Conservation (phyloP, 2,329 filamentous ascomycete genomes). For the Fusarium neocosmosporiellum region DNA sequence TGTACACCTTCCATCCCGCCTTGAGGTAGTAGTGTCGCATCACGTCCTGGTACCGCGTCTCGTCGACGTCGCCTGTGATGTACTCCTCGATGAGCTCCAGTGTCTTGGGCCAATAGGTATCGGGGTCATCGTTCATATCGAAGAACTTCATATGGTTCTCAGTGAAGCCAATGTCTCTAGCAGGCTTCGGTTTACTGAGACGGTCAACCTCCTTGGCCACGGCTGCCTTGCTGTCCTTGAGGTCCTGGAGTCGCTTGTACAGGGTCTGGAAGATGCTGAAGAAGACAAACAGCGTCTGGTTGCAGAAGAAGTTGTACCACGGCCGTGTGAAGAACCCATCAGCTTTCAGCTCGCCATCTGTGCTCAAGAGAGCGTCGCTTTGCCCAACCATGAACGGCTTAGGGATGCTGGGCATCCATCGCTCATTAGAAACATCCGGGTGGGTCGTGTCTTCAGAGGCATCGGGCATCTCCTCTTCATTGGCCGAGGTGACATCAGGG, state of each 20-base stretch:
- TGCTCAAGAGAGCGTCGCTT: slow-evolving; percentile 67
- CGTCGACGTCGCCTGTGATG: slow-evolving; percentile 83
- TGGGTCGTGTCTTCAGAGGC: slow-evolving; percentile 66
- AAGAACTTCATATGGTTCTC: slow-evolving; percentile 86
- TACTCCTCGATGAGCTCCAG: slow-evolving; percentile 88
- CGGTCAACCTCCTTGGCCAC: slow-evolving; percentile 80
- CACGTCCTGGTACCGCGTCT: slow-evolving; percentile 87
- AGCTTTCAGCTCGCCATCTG: slow-evolving; percentile 73
- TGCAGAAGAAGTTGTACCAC: slow-evolving; percentile 91
- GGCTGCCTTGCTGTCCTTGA: slow-evolving; percentile 82
- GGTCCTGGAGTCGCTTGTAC: slow-evolving; percentile 83
- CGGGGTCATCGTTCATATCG: slow-evolving; percentile 65
- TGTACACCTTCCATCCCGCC: slow-evolving; percentile 93
- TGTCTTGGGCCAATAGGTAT: slow-evolving; percentile 87
- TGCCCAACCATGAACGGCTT: slow-evolving; percentile 63
- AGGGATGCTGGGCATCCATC: slow-evolving; percentile 72
- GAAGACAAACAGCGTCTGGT: slow-evolving; percentile 93
- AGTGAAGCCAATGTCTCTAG: slow-evolving; percentile 84
- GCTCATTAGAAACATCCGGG: slow-evolving; percentile 72
- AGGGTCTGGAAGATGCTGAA: slow-evolving; percentile 93
- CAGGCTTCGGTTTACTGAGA: slow-evolving; percentile 80
- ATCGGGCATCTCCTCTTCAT: slow-evolving; percentile 80
- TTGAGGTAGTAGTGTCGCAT: slow-evolving; percentile 91
- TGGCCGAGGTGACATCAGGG: slow-evolving; percentile 81
- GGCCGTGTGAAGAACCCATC: slow-evolving; percentile 85